Percentiles rank a stretch among this genome's conserved stretches.
Conservation (phyloP, 768 basidiomycete species). For the Suillus discolor region DNA sequence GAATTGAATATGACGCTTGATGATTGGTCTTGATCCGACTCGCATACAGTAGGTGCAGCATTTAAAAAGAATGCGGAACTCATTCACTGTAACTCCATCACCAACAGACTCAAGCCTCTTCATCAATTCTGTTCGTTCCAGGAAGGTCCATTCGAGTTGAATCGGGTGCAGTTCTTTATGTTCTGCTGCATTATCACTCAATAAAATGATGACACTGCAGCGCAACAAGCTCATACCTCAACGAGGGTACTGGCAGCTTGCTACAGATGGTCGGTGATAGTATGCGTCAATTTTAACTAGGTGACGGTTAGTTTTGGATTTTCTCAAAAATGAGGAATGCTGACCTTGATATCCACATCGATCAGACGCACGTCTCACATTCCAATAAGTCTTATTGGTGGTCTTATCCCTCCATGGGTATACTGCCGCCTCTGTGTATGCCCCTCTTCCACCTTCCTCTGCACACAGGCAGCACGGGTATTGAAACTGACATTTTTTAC, state of each 20-base stretch:
- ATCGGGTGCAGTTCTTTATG: not conserved
- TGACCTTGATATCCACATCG: not conserved
- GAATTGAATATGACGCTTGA: not conserved
- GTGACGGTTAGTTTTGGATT: fast-evolving
- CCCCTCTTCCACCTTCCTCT: not conserved
- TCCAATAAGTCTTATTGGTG: not conserved
- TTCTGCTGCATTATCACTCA: not conserved
- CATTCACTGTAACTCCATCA: not conserved
- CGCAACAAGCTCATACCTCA: not conserved
- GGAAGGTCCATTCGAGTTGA: not conserved
- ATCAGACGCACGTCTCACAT: not conserved
- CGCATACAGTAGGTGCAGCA: not conserved
- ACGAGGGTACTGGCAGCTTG: not conserved
- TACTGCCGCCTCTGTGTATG: not conserved
- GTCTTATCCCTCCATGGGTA: not conserved
- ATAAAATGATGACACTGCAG: not conserved
- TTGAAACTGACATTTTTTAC: not conserved
- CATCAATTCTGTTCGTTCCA: not conserved
- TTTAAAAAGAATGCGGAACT: not conserved
- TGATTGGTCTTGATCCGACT: not conserved
- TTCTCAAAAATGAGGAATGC: not conserved
- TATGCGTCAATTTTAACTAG: not conserved
- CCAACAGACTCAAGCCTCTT: not conserved
- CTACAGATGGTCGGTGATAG: not conserved
- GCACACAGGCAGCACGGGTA: not conserved